Percentiles rank a stretch among this genome's conserved stretches.
Evolutionary conservation across 345 rosid species (phyloP).

Genomic region (Cochlearia excelsa): DNA sequence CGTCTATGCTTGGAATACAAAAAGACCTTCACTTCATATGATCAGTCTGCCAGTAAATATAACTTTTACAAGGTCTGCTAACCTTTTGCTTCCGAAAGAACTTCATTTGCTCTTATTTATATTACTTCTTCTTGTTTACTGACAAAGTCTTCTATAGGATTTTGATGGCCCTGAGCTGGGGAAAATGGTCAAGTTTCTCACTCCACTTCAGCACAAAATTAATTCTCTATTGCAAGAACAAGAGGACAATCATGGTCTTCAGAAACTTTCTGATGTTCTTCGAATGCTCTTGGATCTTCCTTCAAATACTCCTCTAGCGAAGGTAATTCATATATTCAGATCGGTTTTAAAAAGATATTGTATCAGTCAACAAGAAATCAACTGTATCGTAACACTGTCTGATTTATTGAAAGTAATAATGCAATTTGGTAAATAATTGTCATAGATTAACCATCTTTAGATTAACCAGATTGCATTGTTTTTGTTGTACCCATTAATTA

Average conservation of each 20-base stretch:
- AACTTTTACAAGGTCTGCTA: conserved; percentile 86
- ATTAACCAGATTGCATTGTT: neutral
- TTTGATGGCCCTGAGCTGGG: conserved; percentile 64
- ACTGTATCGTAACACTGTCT: conserved; percentile 12
- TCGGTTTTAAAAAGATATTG: neutral
- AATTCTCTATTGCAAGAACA: conserved; percentile 52
- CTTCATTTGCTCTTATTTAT: conserved; percentile 7
- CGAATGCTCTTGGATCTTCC: conserved; percentile 79
- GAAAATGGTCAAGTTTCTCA: conserved; percentile 70
- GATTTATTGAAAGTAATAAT: conserved; percentile 7
- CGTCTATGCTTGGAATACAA: conserved; percentile 68
- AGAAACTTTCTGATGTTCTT: conserved; percentile 59
- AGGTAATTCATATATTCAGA: conserved; percentile 46
- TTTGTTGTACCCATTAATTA: neutral
- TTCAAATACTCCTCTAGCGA: conserved; percentile 67
- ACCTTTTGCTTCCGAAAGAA: conserved; percentile 14
- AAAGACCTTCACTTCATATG: conserved; percentile 38
- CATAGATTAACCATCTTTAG: neutral
- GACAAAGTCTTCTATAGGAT: conserved; percentile 45
- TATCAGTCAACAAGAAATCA: conserved; percentile 9
- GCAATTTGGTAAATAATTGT: conserved; percentile 3
- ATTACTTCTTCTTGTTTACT: conserved; percentile 22
- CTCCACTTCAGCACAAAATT: conserved; percentile 44
- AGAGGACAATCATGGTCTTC: conserved; percentile 87
- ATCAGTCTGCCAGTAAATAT: conserved; percentile 43